These are phyloP conservation scores for Rhynchosporium graminicola DNA, from an alignment of 2,329 filamentous ascomycete species.

Conservation along the genomic window DNA sequence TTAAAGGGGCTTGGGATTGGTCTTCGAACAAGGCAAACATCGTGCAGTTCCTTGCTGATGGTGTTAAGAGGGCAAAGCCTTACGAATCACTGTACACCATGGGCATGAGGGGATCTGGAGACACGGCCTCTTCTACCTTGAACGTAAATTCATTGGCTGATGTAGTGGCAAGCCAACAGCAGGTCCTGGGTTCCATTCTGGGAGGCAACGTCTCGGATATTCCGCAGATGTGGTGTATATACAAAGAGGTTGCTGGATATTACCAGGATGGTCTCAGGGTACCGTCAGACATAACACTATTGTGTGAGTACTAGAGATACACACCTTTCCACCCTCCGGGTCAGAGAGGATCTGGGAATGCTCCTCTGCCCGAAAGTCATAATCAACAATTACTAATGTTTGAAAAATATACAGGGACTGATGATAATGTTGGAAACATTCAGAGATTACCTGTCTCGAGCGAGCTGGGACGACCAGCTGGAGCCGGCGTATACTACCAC, in stretches of 20 bases:
- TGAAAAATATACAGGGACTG: constrained; percentile 46
- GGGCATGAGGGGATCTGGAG: constrained; percentile 68
- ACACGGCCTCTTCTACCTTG: constrained; percentile 57
- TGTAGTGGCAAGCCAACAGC: constrained; percentile 59
- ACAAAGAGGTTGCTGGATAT: constrained; percentile 72
- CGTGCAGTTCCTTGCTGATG: constrained; percentile 66
- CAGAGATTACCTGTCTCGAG: constrained; percentile 58
- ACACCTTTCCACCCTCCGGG: no score
- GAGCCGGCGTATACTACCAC: constrained; percentile 66
- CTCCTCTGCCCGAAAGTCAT: no score
- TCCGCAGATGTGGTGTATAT: constrained; percentile 70
- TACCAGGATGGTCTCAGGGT: constrained; percentile 62
- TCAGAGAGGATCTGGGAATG: no score
- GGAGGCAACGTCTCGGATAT: constrained; percentile 45
- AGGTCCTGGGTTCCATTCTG: constrained; percentile 54
- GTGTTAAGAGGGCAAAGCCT: constrained; percentile 62
- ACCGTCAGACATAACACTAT: constrained; percentile 66
- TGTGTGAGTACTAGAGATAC: constrained; percentile 43
- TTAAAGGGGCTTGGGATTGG: constrained; percentile 65
- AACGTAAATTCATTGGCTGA: constrained; percentile 58
- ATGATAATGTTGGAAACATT: constrained; percentile 69
- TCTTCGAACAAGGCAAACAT: constrained; percentile 67
- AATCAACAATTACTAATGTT: no score
- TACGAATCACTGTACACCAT: constrained; percentile 67
- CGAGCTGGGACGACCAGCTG: constrained; percentile 58